Evolutionary conservation across 2,329 filamentous ascomycete species (phyloP).

Genomic region (Colletotrichum lupini): DNA sequence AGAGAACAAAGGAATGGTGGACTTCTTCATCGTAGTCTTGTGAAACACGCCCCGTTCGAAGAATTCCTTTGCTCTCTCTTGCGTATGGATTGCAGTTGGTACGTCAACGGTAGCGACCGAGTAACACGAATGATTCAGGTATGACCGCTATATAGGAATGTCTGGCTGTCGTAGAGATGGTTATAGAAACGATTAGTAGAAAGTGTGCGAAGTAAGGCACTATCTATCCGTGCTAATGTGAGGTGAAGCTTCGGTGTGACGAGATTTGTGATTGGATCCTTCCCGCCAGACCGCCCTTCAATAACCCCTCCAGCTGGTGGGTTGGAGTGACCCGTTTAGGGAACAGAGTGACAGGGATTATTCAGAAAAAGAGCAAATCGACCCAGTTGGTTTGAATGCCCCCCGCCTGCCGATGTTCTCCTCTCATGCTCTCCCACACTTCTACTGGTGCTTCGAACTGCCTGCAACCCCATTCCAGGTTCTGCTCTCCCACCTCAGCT

Average conservation of each 20-base stretch:
- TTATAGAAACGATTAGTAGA: too few species aligned
- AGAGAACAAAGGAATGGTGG: background rate
- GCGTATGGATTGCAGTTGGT: background rate
- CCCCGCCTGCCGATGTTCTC: constrained; percentile 11
- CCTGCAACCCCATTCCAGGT: background rate
- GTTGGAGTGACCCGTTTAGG: constrained; percentile 21
- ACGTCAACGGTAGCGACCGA: background rate
- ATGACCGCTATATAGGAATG: background rate
- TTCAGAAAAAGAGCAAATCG: constrained; percentile 21
- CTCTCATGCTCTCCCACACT: background rate
- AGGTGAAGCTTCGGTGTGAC: background rate
- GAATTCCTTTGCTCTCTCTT: background rate
- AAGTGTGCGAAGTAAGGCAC: too few species aligned
- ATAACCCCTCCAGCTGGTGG: constrained; percentile 21
- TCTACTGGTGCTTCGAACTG: background rate
- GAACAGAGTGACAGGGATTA: constrained; percentile 16
- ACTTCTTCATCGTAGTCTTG: too few species aligned
- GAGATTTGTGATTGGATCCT: constrained; percentile 22
- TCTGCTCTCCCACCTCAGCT: background rate
- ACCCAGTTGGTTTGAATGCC: background rate
- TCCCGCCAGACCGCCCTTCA: constrained; percentile 29
- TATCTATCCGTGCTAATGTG: too few species aligned
- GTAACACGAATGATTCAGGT: background rate
- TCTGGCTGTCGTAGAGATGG: too few species aligned
- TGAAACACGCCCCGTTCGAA: too few species aligned